Base-by-base conservation (phyloP, 1,139 yeast species). In the Tardiomyces digboiensis region DNA sequence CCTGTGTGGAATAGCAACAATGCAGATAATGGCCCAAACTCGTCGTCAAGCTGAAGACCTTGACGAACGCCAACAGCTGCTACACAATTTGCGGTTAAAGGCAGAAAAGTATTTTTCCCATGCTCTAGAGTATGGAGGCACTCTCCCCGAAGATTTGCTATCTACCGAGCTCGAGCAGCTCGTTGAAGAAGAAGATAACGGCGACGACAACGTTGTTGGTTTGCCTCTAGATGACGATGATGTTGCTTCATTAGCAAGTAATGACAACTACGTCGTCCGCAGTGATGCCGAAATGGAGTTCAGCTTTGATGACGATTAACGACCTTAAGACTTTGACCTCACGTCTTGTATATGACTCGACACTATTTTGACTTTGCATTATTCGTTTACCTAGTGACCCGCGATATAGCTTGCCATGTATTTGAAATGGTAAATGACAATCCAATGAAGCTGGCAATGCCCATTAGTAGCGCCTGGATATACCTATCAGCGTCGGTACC, bases 111-210 rank as follows among this genome's bases (percentile, higher is more conserved):
- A 52, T 41, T 59, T 72, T 41, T 56, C 55, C 3, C 56, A 52
- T 38, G 67, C 76, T 48, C 57, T 60, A 2, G 52, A 57, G 18
- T 54, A 62, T 29, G 57, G 61, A 4, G 41, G 38, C 16, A 13
- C 19, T 4, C 16, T 20, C 6, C 41, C 38, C 19, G 39, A 39
- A 21, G 38, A 19, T 21, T 29, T 39, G 10, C 19, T 23, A 14
- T n/a, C 19, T 7, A 16, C 3, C 21, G 41, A 39, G 22, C 38
- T 39, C 16, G 21, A 23, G 13, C n/a, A 8, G 40, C 42, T 13
- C 40, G 18, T 12, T 29, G 29, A 18, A 12, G 40, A 18, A 7
- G 19, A 41, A 2, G n/a, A 19, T 7, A 26, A 8, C 8, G 19
- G 7, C n/a, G 10, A 19, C 14, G 38, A 16, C 14, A 7, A 19